Evolutionary conservation across 2,329 filamentous ascomycete genomes (phyloP), one percentile per base, ranked within the genome.

Genomic region (Botrytis cinerea): DNA sequence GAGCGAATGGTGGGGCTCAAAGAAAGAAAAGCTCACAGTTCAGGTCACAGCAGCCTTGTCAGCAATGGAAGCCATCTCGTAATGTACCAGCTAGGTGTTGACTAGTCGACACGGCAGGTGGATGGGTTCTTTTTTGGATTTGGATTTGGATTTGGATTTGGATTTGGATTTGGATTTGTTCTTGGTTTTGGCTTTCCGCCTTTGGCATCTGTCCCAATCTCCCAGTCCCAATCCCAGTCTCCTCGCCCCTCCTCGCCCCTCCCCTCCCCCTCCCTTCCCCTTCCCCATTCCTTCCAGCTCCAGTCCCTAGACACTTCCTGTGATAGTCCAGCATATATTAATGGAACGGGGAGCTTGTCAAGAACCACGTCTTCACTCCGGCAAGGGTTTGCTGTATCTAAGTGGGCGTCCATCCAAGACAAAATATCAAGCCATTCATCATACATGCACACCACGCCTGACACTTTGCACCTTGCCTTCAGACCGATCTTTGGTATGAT

Each of bases 401-500:
- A 9, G 51, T 57, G 51, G 14, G 14, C 18, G n/a, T 18, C 8
- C 51, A 28, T 28, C 51, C 51, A 57, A 57, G 51, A 57, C 51
- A 28, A 18, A 18, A 28, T 4, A 57, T 9, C n/a, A 57, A 57
- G n/a, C 51, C 51, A 57, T 57, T 28, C 51, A 57, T 57, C 51
- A 57, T 32, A 57, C 6, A 28, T 57, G n/a, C n/a, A 28, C 51
- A 57, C n/a, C 18, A 57, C 51, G n/a, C n/a, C 51, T 32, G 28
- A 57, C 51, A 28, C 51, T 28, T 32, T 57, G 4, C 51, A 57
- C 51, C 51, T 57, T 57, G 18, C 61, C 40, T 43, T 20, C 61
- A 45, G 48, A 28, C 66, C 35, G 48, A 68, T 68, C 48, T 43
- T 67, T 28, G 46, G 40, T 67, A 8, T 51, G 46, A 67, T 54